A percentile compares a stretch with the other conserved stretches of the same genome.
Conservation (phyloP, 768 basidiomycete genomes). For the Serendipita sp. region DNA sequence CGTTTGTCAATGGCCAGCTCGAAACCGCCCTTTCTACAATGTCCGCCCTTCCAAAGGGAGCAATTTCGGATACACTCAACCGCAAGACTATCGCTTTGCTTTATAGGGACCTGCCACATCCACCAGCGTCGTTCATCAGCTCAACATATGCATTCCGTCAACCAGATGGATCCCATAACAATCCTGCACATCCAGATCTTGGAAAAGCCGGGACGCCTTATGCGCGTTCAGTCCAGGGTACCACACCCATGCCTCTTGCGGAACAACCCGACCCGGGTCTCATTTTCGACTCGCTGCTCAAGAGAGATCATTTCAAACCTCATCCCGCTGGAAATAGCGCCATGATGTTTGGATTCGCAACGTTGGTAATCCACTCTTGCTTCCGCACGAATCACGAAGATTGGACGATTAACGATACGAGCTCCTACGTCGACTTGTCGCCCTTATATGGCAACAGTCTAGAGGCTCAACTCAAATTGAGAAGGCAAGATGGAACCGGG, state of each 20-base stretch:
- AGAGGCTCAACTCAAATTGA: slow-evolving; percentile 16
- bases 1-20: slow-evolving; percentile 20
- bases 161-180: slow-evolving; percentile 47
- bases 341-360: slow-evolving; percentile 40
- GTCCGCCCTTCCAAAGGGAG: slow-evolving; percentile 8
- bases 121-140: slow-evolving; percentile 53
- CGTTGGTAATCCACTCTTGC: slow-evolving; percentile 51
- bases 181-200: slow-evolving; percentile 33
- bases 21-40: slow-evolving; percentile 12
- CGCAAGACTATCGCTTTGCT: neutral
- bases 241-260: slow-evolving; percentile 23
- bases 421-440: slow-evolving; percentile 40
- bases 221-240: slow-evolving; percentile 34
- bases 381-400: slow-evolving; percentile 33
- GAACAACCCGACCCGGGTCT: slow-evolving; percentile 33
- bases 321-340: slow-evolving; percentile 22
- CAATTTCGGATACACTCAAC: slow-evolving; percentile 15
- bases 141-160: slow-evolving; percentile 39
- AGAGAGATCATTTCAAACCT: slow-evolving; percentile 21
- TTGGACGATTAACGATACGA: slow-evolving; percentile 33
- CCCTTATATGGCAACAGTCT: slow-evolving; percentile 37
- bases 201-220: slow-evolving; percentile 50
- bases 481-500: slow-evolving; percentile 35
- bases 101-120: slow-evolving; percentile 70
- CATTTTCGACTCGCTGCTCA: slow-evolving; percentile 25